Evolutionary conservation across 352 stramenopile genomes (phyloP).

Genomic region (Phytophthora capsici): DNA sequence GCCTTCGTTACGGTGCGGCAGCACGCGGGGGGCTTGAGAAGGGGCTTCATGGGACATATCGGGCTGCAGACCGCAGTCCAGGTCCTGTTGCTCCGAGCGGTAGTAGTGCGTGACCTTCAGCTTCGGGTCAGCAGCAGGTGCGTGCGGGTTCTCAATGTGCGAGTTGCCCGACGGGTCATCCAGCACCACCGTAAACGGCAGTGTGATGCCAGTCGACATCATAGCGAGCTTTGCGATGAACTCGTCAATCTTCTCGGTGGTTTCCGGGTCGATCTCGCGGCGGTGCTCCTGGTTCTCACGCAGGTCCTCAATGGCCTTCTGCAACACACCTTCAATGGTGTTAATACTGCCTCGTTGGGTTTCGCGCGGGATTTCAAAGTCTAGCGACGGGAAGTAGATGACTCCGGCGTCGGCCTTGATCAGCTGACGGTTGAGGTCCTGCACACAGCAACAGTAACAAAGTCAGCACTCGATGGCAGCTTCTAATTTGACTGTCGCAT

Average conservation of each 20-base stretch:
- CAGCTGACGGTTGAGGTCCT: constrained; percentile 90
- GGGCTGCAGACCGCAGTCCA: constrained; percentile 75
- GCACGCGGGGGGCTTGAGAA: constrained; percentile 48
- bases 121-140: constrained; percentile 79
- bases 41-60: constrained; percentile 62
- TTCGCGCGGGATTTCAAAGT: constrained; percentile 92
- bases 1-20: constrained; percentile 73
- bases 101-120: constrained; percentile 78
- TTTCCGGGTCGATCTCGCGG: constrained; percentile 79
- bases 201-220: constrained; percentile 60
- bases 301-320: constrained; percentile 78
- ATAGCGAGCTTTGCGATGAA: constrained; percentile 82
- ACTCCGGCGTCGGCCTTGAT: constrained; percentile 90
- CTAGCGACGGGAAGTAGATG: constrained; percentile 77
- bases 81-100: constrained; percentile 76
- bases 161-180: constrained; percentile 92
- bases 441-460: constrained; percentile 8
- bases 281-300: constrained; percentile 82
- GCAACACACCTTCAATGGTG: constrained; percentile 82
- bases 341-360: constrained; percentile 90
- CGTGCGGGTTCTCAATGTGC: constrained; percentile 91
- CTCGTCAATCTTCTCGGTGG: constrained; percentile 77
- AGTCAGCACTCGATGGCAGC: neutral
- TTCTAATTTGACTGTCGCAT: neutral
- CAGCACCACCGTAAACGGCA: constrained; percentile 88